phyloP scores from a whole-genome alignment of 306 rosid genomes.

The Cercis canadensis region DNA sequence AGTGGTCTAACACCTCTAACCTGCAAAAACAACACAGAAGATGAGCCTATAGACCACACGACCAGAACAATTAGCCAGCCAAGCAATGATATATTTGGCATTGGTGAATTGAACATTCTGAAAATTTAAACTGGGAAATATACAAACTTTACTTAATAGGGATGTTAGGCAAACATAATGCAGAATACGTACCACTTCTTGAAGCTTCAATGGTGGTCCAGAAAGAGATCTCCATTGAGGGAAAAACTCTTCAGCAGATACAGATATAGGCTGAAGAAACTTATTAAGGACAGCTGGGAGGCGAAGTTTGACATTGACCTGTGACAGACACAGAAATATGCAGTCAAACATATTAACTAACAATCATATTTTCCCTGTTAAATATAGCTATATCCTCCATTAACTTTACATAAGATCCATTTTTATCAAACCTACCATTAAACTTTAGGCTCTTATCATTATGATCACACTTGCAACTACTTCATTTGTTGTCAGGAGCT shows the following conservation, averaged over 20 bases:
- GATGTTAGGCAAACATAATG: constrained; percentile 20
- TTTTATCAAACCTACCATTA: background rate
- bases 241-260: constrained; percentile 91
- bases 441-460: constrained; percentile 1
- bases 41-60: constrained; percentile 33
- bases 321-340: constrained; percentile 34
- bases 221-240: constrained; percentile 96
- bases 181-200: constrained; percentile 86
- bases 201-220: constrained; percentile 99
- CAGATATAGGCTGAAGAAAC: constrained; percentile 87
- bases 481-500: constrained; percentile 3
- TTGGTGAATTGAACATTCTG: background rate
- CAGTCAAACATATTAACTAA: constrained; percentile 29
- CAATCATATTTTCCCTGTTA: constrained; percentile 11
- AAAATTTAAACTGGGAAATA: constrained; percentile 10
- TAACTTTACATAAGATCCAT: constrained; percentile 21
- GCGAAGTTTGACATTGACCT: constrained; percentile 93
- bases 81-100: constrained; percentile 7
- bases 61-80: constrained; percentile 25
- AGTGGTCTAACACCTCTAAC: constrained; percentile 97
- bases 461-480: constrained; percentile 1
- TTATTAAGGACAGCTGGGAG: constrained; percentile 89
- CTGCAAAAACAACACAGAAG: constrained; percentile 60
- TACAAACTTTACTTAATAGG: constrained; percentile 20
- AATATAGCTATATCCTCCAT: constrained; percentile 5